Evolutionary conservation across 176 grass and related monocot species (phyloP).

Genomic region (barley (Hordeum vulgare)): DNA sequence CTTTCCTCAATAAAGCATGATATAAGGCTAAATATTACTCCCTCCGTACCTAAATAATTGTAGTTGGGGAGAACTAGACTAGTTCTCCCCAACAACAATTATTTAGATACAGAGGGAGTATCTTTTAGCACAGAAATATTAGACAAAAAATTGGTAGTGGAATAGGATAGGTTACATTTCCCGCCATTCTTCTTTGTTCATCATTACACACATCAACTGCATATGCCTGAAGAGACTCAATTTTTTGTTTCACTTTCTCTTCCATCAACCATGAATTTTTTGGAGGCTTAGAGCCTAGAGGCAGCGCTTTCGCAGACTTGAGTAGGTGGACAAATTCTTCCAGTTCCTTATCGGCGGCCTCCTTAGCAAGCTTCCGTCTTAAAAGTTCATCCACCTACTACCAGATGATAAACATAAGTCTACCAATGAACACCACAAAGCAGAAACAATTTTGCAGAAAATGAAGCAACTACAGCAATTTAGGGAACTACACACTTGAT

Average conservation of each 20-base stretch:
- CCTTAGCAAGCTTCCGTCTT: constrained; percentile 64
- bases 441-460: not conserved
- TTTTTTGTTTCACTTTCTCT: constrained; percentile 72
- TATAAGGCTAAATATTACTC: not conserved
- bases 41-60: too few species aligned
- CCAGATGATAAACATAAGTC: constrained; percentile 40
- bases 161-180: constrained; percentile 60
- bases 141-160: constrained; percentile 9
- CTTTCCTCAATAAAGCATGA: not conserved
- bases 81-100: too few species aligned
- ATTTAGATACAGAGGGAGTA: too few species aligned
- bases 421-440: constrained; percentile 1
- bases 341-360: constrained; percentile 72
- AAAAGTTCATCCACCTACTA: constrained; percentile 95
- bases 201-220: constrained; percentile 61
- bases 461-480: not conserved
- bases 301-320: constrained; percentile 64
- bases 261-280: constrained; percentile 74
- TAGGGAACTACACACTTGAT: not conserved
- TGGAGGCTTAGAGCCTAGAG: constrained; percentile 60
- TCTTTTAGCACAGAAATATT: not conserved
- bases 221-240: constrained; percentile 64
- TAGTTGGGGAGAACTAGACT: too few species aligned
- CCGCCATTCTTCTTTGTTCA: constrained; percentile 72
- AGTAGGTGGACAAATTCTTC: constrained; percentile 84